Conservation (phyloP, 306 rosid genomes). For the Gleditsia sinensis region DNA sequence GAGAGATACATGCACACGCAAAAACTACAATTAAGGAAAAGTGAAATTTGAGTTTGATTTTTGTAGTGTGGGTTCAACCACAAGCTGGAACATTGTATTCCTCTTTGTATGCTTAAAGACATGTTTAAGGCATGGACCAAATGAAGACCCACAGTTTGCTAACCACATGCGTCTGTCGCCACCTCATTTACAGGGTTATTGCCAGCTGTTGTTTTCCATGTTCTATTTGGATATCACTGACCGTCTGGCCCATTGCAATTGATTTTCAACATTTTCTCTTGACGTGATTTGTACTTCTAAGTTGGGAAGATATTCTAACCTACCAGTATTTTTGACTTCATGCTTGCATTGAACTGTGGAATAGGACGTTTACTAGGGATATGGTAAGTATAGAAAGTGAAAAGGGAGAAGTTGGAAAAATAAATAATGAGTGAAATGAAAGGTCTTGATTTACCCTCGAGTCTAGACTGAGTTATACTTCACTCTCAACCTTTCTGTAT, state of each 20-base stretch:
- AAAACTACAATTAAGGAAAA: too few species aligned
- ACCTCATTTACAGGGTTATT: conserved; percentile 20
- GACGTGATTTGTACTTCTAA: neutral
- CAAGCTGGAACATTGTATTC: neutral
- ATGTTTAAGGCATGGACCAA: neutral
- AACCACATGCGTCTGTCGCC: conserved; percentile 25
- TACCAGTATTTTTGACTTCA: neutral
- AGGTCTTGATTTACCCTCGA: too few species aligned
- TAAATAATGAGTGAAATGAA: too few species aligned
- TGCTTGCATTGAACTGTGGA: neutral
- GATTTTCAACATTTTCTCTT: neutral
- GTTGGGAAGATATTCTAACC: neutral
- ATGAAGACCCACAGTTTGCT: neutral
- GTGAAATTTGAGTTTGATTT: too few species aligned
- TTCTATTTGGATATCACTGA: neutral
- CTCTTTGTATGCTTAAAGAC: neutral
- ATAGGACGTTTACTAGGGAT: neutral
- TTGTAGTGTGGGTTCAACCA: too few species aligned
- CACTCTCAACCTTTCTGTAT: too few species aligned
- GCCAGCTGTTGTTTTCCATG: conserved; percentile 38
- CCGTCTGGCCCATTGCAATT: conserved; percentile 32
- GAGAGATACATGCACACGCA: too few species aligned
- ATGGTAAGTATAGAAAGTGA: too few species aligned
- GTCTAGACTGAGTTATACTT: too few species aligned
- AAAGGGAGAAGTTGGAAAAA: too few species aligned